phyloP scores from a whole-genome alignment of 768 basidiomycete genomes.

The Arthromyces matolae region DNA sequence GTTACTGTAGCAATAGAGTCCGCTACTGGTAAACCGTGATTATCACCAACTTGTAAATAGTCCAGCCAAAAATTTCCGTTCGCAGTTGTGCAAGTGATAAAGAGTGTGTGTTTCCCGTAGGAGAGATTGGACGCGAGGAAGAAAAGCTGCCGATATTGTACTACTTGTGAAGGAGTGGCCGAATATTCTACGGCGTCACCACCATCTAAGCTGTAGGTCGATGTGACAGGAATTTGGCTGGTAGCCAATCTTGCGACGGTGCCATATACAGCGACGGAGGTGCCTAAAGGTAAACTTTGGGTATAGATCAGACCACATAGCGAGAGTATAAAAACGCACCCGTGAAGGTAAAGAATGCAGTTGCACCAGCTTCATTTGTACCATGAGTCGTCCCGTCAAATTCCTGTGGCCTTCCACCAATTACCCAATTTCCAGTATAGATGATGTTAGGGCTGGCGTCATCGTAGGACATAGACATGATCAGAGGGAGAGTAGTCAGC shows the following conservation, averaged over 20 bases:
- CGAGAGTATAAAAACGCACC: constrained; percentile 10
- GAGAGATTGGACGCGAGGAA: constrained; percentile 6
- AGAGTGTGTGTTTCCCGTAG: constrained; percentile 7
- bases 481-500: neutral
- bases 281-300: constrained; percentile 4
- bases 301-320: neutral
- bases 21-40: neutral
- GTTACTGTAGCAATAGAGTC: neutral
- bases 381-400: constrained; percentile 13
- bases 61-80: constrained; percentile 13
- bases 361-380: constrained; percentile 17
- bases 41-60: constrained; percentile 7
- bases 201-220: constrained; percentile 16
- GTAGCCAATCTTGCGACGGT: constrained; percentile 2
- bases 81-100: constrained; percentile 7
- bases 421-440: constrained; percentile 8
- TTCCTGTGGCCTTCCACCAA: constrained; percentile 5
- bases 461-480: constrained; percentile 3
- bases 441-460: constrained; percentile 1
- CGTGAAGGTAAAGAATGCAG: constrained; percentile 21
- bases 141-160: constrained; percentile 9
- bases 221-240: neutral
- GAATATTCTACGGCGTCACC: neutral
- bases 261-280: constrained; percentile 16
- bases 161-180: neutral